A percentile compares a stretch with the other conserved stretches of the same genome.
These are phyloP conservation scores for Ogataea nakhonphanomensis DNA, from an alignment of 805 yeast genomes.

Conservation along the genomic window DNA sequence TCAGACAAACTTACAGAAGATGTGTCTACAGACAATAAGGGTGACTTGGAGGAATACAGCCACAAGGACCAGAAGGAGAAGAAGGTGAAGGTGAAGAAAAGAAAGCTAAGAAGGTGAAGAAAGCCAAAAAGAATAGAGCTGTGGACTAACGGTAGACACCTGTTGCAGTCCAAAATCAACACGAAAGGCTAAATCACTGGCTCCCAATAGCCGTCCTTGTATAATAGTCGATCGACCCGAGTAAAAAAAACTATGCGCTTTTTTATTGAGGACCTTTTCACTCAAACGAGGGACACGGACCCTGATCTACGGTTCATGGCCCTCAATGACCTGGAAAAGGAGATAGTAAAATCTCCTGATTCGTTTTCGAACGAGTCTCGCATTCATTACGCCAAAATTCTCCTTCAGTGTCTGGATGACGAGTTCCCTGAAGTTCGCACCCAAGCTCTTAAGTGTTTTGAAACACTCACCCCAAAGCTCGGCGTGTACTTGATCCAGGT, in stretches of 20 bases:
- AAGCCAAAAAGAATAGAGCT: slow-evolving; percentile 12
- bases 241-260: slow-evolving; percentile 22
- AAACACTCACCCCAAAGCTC: slow-evolving; percentile 36
- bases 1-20: slow-evolving; percentile 3
- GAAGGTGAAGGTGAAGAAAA: slow-evolving; percentile 10
- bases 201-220: background rate
- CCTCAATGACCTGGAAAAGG: slow-evolving; percentile 62
- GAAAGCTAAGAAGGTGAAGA: slow-evolving; percentile 12
- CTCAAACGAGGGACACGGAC: slow-evolving; percentile 60
- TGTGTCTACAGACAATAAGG: slow-evolving; percentile 15
- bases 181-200: too few species aligned
- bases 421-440: slow-evolving; percentile 69
- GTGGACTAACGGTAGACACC: background rate
- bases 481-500: slow-evolving; percentile 31
- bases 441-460: slow-evolving; percentile 59
- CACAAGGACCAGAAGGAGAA: slow-evolving; percentile 18
- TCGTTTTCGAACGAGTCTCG: slow-evolving; percentile 38
- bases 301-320: slow-evolving; percentile 88
- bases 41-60: slow-evolving; percentile 11
- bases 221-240: slow-evolving; percentile 10
- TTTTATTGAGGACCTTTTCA: slow-evolving; percentile 31
- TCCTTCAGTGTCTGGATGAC: slow-evolving; percentile 45
- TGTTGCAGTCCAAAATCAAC: too few species aligned
- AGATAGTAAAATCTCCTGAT: slow-evolving; percentile 31
- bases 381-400: slow-evolving; percentile 27